These are phyloP conservation scores for Fusarium scirpi DNA, from an alignment of 2,329 filamentous ascomycete species.

Conservation along the genomic window DNA sequence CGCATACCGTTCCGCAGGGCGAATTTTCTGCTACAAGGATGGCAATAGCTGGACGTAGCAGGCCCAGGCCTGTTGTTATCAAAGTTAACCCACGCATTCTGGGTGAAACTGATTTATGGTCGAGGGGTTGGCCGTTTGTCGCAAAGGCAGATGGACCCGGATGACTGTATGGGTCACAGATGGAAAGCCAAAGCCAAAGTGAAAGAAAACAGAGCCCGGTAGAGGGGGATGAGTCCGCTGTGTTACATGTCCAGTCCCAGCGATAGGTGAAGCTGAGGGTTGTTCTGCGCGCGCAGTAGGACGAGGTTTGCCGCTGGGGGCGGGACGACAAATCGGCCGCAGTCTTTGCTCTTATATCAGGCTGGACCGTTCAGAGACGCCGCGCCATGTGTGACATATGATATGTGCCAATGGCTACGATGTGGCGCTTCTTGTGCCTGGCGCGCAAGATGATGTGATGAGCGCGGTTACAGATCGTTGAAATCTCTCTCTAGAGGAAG, in stretches of 20 bases:
- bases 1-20: too few relatives aligned
- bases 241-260: conserved; percentile 34
- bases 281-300: conserved; percentile 5
- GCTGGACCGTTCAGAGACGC: not conserved
- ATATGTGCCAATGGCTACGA: not conserved
- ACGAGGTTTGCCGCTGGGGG: conserved; percentile 22
- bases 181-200: not conserved
- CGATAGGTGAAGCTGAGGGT: conserved; percentile 17
- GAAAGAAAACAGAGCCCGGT: conserved; percentile 1
- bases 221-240: conserved; percentile 4
- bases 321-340: conserved; percentile 17
- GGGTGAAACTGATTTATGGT: not conserved
- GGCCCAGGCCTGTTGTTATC: conserved; percentile 36
- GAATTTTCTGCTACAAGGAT: conserved; percentile 48
- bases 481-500: not conserved
- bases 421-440: conserved; percentile 22
- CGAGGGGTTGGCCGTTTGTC: not conserved
- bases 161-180: not conserved
- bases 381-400: conserved; percentile 27
- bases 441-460: conserved; percentile 11
- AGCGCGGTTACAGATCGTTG: conserved; percentile 20
- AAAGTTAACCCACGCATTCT: conserved; percentile 8
- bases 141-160: not conserved
- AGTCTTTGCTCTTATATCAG: conserved; percentile 24
- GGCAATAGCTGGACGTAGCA: conserved; percentile 39